Conservation (phyloP, 129 eudicot species). For the Escallonia herrerae region DNA sequence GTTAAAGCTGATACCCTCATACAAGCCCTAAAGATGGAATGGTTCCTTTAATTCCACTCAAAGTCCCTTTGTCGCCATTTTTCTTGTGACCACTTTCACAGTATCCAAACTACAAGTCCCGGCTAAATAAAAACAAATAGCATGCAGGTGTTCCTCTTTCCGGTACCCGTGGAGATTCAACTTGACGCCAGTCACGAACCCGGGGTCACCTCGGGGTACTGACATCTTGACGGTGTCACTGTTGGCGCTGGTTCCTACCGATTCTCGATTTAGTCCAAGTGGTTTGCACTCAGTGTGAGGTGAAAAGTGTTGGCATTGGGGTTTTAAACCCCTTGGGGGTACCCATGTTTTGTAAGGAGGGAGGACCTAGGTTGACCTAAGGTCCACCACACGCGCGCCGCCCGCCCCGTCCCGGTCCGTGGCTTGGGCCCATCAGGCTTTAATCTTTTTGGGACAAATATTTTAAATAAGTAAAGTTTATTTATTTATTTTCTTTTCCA, state of each 20-base stretch:
- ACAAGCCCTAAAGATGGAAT: no score
- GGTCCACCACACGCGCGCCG: no score
- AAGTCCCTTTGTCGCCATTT: constrained; percentile 50
- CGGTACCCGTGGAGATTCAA: constrained; percentile 31
- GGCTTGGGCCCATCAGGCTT: no score
- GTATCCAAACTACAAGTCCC: constrained; percentile 39
- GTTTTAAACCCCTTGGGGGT: no score
- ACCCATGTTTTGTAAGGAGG: no score
- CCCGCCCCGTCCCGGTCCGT: no score
- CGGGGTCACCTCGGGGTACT: constrained; percentile 40
- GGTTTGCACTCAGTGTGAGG: constrained; percentile 12
- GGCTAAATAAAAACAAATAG: constrained; percentile 19
- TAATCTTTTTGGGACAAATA: no score
- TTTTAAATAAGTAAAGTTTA: no score
- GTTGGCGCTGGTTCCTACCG: constrained; percentile 28
- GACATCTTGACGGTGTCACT: constrained; percentile 29
- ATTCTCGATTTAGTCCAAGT: constrained; percentile 28
- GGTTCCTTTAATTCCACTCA: constrained; percentile 50
- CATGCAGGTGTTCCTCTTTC: constrained; percentile 35
- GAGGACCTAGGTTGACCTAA: no score
- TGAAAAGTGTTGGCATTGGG: no score
- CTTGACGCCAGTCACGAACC: constrained; percentile 19
- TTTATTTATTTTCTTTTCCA: no score
- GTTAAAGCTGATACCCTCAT: no score
- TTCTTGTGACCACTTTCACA: constrained; percentile 51